phyloP scores from a whole-genome alignment of 2,329 filamentous ascomycete genomes.

The Exserohilum turcica region DNA sequence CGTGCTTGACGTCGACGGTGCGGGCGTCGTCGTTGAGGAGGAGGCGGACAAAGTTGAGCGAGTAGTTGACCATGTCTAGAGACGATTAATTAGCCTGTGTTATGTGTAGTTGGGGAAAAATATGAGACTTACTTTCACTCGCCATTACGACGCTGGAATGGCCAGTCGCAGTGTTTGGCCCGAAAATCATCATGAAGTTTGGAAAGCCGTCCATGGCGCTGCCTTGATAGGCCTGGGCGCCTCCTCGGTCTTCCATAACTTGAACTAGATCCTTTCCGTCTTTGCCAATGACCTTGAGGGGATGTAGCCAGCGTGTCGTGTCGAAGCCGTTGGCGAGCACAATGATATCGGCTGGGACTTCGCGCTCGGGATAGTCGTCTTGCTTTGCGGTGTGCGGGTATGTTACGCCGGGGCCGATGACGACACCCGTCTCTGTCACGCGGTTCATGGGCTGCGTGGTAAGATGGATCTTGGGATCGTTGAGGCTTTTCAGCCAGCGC shows the following conservation, averaged over 20 bases:
- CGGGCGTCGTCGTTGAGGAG: constrained; percentile 87
- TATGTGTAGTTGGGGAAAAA: too few species aligned
- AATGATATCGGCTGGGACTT: constrained; percentile 64
- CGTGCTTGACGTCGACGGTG: constrained; percentile 87
- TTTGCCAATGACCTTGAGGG: constrained; percentile 59
- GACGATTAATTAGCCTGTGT: too few species aligned
- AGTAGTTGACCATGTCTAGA: constrained; percentile 62
- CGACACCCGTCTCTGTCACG: constrained; percentile 57
- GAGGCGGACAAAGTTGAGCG: constrained; percentile 63
- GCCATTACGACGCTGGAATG: constrained; percentile 66
- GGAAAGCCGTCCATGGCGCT: constrained; percentile 61
- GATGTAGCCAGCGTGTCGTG: constrained; percentile 60
- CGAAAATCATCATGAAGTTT: constrained; percentile 68
- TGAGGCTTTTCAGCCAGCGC: constrained; percentile 60
- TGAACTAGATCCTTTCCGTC: constrained; percentile 58
- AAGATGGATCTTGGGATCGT: constrained; percentile 59
- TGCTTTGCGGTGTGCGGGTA: constrained; percentile 52
- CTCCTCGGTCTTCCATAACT: constrained; percentile 64
- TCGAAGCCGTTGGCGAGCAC: constrained; percentile 67
- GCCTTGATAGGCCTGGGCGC: constrained; percentile 65
- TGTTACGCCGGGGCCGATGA: constrained; percentile 56
- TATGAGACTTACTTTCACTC: constrained; percentile 53
- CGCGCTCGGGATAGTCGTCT: constrained; percentile 41
- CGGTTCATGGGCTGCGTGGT: constrained; percentile 58
- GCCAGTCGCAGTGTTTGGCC: constrained; percentile 67